Evolutionary conservation across 306 rosid genomes (phyloP), one percentile per base, ranked within the genome.

Genomic region (Malus domestica): DNA sequence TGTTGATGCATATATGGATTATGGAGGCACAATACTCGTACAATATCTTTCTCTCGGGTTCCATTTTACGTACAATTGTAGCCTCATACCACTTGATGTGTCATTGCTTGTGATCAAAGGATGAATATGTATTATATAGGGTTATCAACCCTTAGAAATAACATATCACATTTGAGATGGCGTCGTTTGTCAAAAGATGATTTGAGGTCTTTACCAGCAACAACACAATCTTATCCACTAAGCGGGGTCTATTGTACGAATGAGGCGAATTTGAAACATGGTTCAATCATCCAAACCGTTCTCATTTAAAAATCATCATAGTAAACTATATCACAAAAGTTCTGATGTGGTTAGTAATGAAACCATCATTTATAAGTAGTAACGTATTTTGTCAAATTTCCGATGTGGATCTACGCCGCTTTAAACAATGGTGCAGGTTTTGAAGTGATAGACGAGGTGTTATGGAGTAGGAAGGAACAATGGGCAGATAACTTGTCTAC

Each of bases 401-500:
- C 0, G 0, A 5, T 51, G 20, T 51, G 1, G 20, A 51, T 51
- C 6, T 38, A 25, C 13, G 20, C 11, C 3, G 7, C 6, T 19
- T 30, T 19, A 66, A 72, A 66, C 27, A 57, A 38, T 27, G 22
- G 27, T 61, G 54, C 86, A 94, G 98, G 97, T 13, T 95, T 95
- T 86, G 91, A 88, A 15, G 97, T 89, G 65, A 11, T 83, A 22
- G 99, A 95, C 87, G 85, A 90, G 97, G 6, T 95, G 97, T 63
- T 95, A 96, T 80, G 99, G 97, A 55, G 99, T 92, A 71, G 97
- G 96, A 4, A 90, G 72, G 71, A 92, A 95, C 92, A 95, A 95
- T 75, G 99, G 97, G 11, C 96, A 95, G 68, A 86, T 95, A 12
- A 92, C 93, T 58, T 94, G 98, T 20, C 93, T 94, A 63, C 97